Conservation (phyloP, 1,284 basidiomycete species). For the Puccinia polysora region DNA sequence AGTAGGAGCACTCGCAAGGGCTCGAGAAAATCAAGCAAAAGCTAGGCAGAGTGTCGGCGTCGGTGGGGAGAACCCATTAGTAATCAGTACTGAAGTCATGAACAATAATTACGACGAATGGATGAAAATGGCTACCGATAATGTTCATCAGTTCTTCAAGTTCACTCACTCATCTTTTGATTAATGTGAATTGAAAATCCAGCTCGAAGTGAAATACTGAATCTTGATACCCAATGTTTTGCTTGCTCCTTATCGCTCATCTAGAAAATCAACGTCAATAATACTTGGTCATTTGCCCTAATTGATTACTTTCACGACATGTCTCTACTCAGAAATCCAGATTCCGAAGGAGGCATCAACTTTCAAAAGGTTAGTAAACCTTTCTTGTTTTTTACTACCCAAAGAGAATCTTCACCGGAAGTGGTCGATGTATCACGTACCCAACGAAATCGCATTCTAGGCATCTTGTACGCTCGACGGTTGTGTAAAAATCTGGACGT, state of each 20-base stretch:
- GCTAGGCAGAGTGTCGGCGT: conserved; percentile 22
- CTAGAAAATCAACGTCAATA: conserved; percentile 97
- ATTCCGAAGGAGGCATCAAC: conserved; percentile 62
- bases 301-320: conserved; percentile 99
- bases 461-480: conserved; percentile 96
- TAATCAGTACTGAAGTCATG: conserved; percentile 62
- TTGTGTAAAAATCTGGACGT: conserved; percentile 99
- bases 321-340: conserved; percentile 85
- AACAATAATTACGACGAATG: conserved; percentile 92
- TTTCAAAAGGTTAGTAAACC: conserved; percentile 36
- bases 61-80: conserved; percentile 20
- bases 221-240: neutral
- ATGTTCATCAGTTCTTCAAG: conserved; percentile 60
- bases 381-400: neutral
- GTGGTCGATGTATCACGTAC: too few species aligned
- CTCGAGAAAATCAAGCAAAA: conserved; percentile 35
- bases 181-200: neutral
- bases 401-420: too few species aligned
- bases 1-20: conserved; percentile 37
- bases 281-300: conserved; percentile 95
- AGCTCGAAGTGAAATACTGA: neutral
- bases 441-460: conserved; percentile 61
- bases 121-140: conserved; percentile 99
- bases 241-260: neutral
- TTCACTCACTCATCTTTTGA: neutral